Evolutionary conservation across 768 basidiomycete species (phyloP).

Genomic region (Lactifluus hygrophoroides): DNA sequence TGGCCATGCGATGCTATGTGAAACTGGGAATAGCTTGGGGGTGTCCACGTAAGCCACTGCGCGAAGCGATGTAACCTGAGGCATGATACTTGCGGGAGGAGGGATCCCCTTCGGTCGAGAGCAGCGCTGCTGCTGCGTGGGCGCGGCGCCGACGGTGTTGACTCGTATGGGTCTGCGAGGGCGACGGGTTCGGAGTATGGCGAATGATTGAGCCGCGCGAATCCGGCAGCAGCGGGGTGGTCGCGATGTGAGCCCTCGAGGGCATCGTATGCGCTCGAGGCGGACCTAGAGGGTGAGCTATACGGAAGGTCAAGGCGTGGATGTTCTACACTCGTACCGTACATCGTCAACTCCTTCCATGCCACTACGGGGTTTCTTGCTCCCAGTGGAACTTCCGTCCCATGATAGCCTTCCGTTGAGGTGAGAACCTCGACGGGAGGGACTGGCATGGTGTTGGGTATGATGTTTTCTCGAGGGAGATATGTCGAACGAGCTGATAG

Average conservation of each 20-base stretch:
- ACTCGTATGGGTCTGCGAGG: background rate
- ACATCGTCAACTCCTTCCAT: background rate
- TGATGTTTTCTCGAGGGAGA: conserved; percentile 1
- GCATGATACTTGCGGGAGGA: conserved; percentile 4
- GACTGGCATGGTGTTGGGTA: background rate
- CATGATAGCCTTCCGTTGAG: conserved; percentile 4
- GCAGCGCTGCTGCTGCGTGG: conserved; percentile 14
- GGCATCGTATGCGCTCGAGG: background rate
- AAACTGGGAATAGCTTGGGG: conserved; percentile 8
- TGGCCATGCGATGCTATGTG: background rate
- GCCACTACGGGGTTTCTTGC: background rate
- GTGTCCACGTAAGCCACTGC: conserved; percentile 4
- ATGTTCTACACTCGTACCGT: background rate
- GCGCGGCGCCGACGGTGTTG: background rate
- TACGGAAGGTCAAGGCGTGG: too few species aligned
- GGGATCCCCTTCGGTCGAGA: background rate
- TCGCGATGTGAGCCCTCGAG: background rate
- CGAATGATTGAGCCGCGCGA: background rate
- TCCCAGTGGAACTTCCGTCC: conserved; percentile 5
- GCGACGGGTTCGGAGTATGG: conserved; percentile 9
- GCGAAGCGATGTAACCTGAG: conserved; percentile 1
- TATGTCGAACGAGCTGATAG: conserved; percentile 13
- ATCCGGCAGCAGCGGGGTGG: background rate
- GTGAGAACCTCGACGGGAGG: conserved; percentile 2
- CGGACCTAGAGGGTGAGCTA: conserved; percentile 1